phyloP scores from a whole-genome alignment of 148 eudicot genomes.

The Nepenthes gracilis region DNA sequence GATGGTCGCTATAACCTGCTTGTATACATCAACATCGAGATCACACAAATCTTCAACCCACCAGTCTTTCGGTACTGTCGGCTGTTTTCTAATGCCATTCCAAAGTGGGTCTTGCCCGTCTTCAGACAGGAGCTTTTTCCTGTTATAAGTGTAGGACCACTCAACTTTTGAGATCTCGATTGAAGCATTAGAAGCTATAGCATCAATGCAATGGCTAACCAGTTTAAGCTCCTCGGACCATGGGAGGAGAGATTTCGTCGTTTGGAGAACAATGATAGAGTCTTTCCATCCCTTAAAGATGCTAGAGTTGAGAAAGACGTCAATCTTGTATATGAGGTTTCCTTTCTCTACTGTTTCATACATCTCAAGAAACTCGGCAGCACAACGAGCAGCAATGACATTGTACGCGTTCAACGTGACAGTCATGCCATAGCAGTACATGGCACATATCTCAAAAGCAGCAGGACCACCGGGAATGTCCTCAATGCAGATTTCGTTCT shows the following conservation, averaged over 20 bases:
- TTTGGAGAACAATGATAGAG: constrained; percentile 72
- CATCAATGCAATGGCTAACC: constrained; percentile 55
- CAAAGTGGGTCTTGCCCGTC: constrained; percentile 36
- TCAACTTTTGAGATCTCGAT: constrained; percentile 62
- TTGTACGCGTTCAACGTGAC: constrained; percentile 80
- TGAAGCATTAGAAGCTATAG: constrained; percentile 63
- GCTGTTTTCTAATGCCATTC: constrained; percentile 54
- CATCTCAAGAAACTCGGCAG: constrained; percentile 87
- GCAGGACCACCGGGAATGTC: constrained; percentile 82
- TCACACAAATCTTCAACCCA: constrained; percentile 93
- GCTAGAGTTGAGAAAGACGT: constrained; percentile 72
- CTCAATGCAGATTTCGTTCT: constrained; percentile 43
- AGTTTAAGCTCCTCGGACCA: constrained; percentile 73
- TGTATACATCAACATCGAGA: constrained; percentile 60
- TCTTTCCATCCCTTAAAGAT: constrained; percentile 87
- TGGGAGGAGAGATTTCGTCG: constrained; percentile 50
- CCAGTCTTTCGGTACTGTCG: constrained; percentile 75
- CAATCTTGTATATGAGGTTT: constrained; percentile 70
- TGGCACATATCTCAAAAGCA: constrained; percentile 72
- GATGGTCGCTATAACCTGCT: constrained; percentile 50
- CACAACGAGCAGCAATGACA: constrained; percentile 77
- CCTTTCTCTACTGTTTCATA: constrained; percentile 62
- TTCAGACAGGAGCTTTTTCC: constrained; percentile 50
- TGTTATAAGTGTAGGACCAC: constrained; percentile 85
- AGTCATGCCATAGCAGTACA: constrained; percentile 80